Evolutionary conservation across 148 eudicot genomes (phyloP).

Genomic region (Euryodendron excelsum): DNA sequence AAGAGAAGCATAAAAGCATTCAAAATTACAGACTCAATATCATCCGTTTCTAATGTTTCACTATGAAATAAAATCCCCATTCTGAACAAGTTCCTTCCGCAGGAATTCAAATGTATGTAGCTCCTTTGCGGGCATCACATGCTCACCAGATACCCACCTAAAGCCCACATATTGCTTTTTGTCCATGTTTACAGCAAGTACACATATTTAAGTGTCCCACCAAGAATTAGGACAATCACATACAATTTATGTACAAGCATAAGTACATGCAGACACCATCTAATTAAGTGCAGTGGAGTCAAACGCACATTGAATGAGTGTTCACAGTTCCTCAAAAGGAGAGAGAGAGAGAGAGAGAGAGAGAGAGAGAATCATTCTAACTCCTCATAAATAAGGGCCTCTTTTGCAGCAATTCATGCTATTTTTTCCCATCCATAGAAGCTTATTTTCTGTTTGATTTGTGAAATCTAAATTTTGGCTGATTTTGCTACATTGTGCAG

Average conservation of each 20-base stretch:
- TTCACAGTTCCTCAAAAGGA: not conserved
- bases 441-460: not conserved
- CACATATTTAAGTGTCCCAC: constrained; percentile 37
- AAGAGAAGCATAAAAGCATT: not conserved
- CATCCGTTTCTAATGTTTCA: not conserved
- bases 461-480: not conserved
- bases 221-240: constrained; percentile 53
- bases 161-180: constrained; percentile 42
- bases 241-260: not conserved
- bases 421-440: not conserved
- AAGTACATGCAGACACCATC: not conserved
- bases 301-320: not conserved
- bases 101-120: not conserved
- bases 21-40: not conserved
- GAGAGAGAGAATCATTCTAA: not conserved
- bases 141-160: constrained; percentile 39
- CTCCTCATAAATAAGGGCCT: not conserved
- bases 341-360: not conserved
- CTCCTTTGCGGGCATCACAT: not conserved
- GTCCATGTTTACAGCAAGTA: constrained; percentile 58
- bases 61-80: not conserved
- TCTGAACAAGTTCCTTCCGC: not conserved
- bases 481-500: not conserved
- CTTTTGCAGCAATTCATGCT: not conserved
- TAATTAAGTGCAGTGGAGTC: not conserved